Base-by-base conservation (phyloP, 2,329 filamentous ascomycete species). In the Stagonosporopsis rhizophila region DNA sequence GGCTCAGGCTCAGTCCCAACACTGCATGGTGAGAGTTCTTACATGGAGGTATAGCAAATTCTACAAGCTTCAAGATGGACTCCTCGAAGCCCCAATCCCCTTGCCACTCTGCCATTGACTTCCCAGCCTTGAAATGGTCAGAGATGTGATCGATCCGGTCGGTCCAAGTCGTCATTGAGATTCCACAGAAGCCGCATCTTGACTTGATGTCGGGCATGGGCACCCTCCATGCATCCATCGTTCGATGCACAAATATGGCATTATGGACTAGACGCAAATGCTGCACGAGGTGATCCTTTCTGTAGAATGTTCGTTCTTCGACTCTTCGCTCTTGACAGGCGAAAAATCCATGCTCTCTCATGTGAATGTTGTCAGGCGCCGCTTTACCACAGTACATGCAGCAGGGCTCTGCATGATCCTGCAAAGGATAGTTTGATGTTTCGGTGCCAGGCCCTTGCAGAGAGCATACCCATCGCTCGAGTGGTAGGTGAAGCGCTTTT, bases 171-270 rank as follows among this genome's bases (percentile, higher is more conserved):
- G 8, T 49, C 60, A 70, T 64, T 3, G 35, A 45, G 1, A 58
- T 35, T 6, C 44, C 53, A 38, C 67, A 70, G 17, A 70, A 70
- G 4, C 67, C 67, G 35, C 67, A 70, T n/a, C 61, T 45, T 4
- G 64, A 66, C 1, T 57, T 45, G 7, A 69, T 56, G 3, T 65
- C 50, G 1, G 59, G 59, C 56, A 61, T 67, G 7, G 66, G 56
- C 2, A 59, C 17, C 58, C 61, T 68, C 66, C 67, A 70, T 17
- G 39, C 32, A 25, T 58, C 41, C 59, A 70, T 64, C 11, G 63
- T 58, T 74, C 60, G 86, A 7, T 59, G 55, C 2, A 52, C 45
- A 32, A 57, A 59, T 7, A 61, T 58, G 1, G 58, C 58, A 3
- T 48, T 49, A 17, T 70, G 67, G 3, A 70, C 65, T 6, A 70